A percentile compares a stretch with the other conserved stretches of the same genome.
These are phyloP conservation scores for Colletotrichum salicis DNA, from an alignment of 2,329 filamentous ascomycete genomes.

Conservation along the genomic window DNA sequence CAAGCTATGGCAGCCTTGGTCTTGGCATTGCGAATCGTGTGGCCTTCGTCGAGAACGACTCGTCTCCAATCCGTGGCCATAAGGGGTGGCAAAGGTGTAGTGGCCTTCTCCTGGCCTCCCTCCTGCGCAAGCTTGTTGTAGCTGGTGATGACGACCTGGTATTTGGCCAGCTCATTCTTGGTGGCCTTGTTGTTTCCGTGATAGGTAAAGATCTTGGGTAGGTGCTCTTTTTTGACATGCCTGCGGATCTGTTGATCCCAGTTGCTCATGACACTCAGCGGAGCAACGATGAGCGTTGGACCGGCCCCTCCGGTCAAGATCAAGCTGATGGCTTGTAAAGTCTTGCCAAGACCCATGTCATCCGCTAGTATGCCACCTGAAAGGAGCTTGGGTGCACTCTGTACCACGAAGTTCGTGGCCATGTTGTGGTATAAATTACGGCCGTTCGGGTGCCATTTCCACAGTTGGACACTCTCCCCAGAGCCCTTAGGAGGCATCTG, in stretches of 20 bases:
- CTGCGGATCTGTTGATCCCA: conserved; percentile 83
- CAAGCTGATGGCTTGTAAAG: conserved; percentile 84
- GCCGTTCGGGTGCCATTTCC: conserved; percentile 66
- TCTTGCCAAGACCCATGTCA: conserved; percentile 94
- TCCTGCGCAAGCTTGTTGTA: conserved; percentile 82
- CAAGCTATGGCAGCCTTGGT: conserved; percentile 79
- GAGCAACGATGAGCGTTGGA: conserved; percentile 82
- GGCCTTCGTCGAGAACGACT: conserved; percentile 85
- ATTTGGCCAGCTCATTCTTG: conserved; percentile 67
- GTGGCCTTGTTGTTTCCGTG: conserved; percentile 73
- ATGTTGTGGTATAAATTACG: conserved; percentile 68
- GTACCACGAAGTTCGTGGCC: conserved; percentile 75
- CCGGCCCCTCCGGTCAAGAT: conserved; percentile 70
- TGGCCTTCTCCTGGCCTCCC: conserved; percentile 49
- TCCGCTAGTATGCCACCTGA: conserved; percentile 89
- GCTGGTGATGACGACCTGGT: conserved; percentile 84
- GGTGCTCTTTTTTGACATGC: conserved; percentile 73
- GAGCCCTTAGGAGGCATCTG: conserved; percentile 68
- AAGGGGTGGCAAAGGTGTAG: conserved; percentile 41
- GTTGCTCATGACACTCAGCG: conserved; percentile 89
- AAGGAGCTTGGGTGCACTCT: conserved; percentile 69
- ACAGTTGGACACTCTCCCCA: conserved; percentile 76
- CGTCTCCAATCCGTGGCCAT: conserved; percentile 75
- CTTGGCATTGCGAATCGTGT: conserved; percentile 80
- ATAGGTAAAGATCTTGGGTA: conserved; percentile 77